phyloP scores from a whole-genome alignment of 2,329 filamentous ascomycete genomes.

The Paraphaeosphaeria minitans region DNA sequence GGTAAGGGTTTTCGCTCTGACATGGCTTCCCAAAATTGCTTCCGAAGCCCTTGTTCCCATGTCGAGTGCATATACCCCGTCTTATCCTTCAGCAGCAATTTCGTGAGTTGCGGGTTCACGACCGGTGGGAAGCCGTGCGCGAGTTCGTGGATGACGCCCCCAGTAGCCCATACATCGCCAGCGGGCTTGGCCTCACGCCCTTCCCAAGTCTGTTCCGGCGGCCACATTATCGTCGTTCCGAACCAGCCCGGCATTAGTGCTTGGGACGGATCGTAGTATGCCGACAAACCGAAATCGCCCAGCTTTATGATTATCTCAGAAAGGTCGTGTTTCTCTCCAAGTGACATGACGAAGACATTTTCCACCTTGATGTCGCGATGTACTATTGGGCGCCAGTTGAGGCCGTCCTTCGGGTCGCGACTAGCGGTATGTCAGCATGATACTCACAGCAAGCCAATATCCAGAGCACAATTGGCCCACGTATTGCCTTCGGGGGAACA shows the following conservation, averaged over 20 bases:
- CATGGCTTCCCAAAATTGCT: too few relatives aligned
- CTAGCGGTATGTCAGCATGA: background rate
- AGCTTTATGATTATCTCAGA: constrained; percentile 61
- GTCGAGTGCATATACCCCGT: background rate
- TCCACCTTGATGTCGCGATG: constrained; percentile 96
- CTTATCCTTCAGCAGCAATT: constrained; percentile 4
- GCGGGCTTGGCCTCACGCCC: constrained; percentile 13
- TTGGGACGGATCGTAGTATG: constrained; percentile 55
- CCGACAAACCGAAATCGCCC: constrained; percentile 70
- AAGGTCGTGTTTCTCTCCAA: constrained; percentile 17
- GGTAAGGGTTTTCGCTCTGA: too few relatives aligned
- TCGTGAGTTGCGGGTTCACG: constrained; percentile 11
- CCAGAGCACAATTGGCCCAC: too few relatives aligned
- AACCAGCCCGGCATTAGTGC: constrained; percentile 5
- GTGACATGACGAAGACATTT: constrained; percentile 72
- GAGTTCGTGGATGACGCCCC: constrained; percentile 6
- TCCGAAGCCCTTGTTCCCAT: background rate
- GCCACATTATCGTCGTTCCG: constrained; percentile 24
- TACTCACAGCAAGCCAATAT: too few relatives aligned
- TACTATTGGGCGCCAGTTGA: constrained; percentile 81
- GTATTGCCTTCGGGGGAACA: too few relatives aligned
- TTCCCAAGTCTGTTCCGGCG: constrained; percentile 30
- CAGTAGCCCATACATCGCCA: constrained; percentile 35
- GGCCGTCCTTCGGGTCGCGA: background rate
- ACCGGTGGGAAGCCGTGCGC: constrained; percentile 22